A percentile compares a stretch with the other conserved stretches of the same genome.
Evolutionary conservation across 495 filamentous ascomycete species (phyloP).

Genomic region (Neurospora pannonica): DNA sequence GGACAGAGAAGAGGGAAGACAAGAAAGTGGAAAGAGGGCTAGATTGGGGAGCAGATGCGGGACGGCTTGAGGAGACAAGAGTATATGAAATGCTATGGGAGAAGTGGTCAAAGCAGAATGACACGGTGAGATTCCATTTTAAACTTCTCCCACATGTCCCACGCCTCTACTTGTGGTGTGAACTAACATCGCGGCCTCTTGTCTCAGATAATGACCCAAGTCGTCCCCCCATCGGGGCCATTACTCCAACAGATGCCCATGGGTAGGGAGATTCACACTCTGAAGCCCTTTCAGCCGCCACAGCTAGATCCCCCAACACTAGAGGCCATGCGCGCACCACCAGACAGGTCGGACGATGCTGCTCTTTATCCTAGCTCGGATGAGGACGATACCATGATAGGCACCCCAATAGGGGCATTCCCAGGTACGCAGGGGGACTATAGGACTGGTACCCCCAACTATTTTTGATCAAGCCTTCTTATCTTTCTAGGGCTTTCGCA

Average conservation of each 20-base stretch:
- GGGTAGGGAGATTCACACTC: slow-evolving; percentile 72
- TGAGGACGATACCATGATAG: slow-evolving; percentile 25
- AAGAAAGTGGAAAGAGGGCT: slow-evolving; percentile 56
- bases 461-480: slow-evolving; percentile 16
- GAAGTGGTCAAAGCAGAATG: slow-evolving; percentile 90
- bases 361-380: slow-evolving; percentile 34
- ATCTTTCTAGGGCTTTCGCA: background rate
- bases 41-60: slow-evolving; percentile 75
- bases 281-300: slow-evolving; percentile 50
- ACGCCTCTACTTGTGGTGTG: background rate
- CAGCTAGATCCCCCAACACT: slow-evolving; percentile 48
- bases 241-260: slow-evolving; percentile 71
- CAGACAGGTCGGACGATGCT: slow-evolving; percentile 43
- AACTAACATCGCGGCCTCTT: background rate
- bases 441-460: slow-evolving; percentile 29
- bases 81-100: slow-evolving; percentile 77
- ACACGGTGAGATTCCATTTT: slow-evolving; percentile 54
- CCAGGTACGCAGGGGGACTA: slow-evolving; percentile 27
- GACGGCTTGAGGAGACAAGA: slow-evolving; percentile 71
- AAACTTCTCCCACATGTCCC: background rate
- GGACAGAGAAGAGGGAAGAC: slow-evolving; percentile 59
- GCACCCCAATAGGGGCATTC: slow-evolving; percentile 25
- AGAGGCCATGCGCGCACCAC: slow-evolving; percentile 38
- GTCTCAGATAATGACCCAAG: slow-evolving; percentile 68
- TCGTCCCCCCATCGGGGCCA: slow-evolving; percentile 58